These are phyloP conservation scores for Globisporangium cederbergense DNA, from an alignment of 352 stramenopile species.

Conservation along the genomic window DNA sequence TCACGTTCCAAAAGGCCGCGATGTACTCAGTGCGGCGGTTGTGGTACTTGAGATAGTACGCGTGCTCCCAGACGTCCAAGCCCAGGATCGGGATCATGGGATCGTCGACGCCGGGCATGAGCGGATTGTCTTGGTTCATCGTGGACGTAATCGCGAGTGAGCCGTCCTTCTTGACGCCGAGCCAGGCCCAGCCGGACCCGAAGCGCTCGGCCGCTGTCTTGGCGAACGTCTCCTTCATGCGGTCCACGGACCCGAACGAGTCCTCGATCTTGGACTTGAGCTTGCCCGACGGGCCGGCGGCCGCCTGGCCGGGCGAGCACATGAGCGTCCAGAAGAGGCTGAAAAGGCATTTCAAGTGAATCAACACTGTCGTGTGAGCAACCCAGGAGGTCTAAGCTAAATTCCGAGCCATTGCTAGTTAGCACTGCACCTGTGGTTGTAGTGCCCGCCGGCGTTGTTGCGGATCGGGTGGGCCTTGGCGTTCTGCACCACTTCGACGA, in stretches of 20 bases:
- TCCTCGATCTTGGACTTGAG: constrained; percentile 48
- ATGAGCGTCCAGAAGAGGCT: constrained; percentile 25
- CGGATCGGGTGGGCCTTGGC: constrained; percentile 24
- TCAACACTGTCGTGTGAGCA: background rate
- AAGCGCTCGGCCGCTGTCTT: constrained; percentile 41
- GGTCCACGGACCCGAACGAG: constrained; percentile 38
- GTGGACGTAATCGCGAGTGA: constrained; percentile 87
- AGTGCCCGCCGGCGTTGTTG: constrained; percentile 33
- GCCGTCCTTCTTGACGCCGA: constrained; percentile 45
- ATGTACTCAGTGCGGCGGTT: constrained; percentile 62
- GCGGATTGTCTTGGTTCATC: constrained; percentile 88
- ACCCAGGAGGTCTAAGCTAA: background rate
- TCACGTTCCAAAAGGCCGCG: constrained; percentile 42
- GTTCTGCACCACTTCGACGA: constrained; percentile 29
- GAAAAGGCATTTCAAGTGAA: background rate
- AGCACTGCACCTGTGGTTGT: constrained; percentile 22
- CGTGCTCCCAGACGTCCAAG: constrained; percentile 95
- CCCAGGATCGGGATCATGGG: constrained; percentile 92
- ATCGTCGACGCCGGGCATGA: constrained; percentile 64
- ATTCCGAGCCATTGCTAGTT: background rate
- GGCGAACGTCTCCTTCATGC: constrained; percentile 53
- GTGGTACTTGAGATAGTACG: constrained; percentile 97
- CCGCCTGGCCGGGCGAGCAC: constrained; percentile 19
- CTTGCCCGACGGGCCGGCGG: constrained; percentile 16
- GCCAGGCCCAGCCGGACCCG: constrained; percentile 59